A percentile compares a stretch with the other conserved stretches of the same genome.
phyloP scores from a whole-genome alignment of 192 early-diverging fungal species.

The Podila epicladia region DNA sequence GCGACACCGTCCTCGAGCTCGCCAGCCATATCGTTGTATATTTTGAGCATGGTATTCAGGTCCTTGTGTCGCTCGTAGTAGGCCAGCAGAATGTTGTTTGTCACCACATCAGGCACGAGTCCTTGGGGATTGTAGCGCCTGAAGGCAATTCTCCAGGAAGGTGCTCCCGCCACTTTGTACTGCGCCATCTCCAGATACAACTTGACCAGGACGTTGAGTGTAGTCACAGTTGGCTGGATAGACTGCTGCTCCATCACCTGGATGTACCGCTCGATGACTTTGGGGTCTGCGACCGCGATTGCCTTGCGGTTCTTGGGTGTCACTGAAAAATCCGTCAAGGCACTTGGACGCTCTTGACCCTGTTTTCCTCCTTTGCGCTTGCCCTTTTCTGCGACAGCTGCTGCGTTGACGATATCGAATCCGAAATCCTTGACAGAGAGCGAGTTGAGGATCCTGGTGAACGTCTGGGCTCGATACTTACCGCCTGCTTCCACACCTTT shows the following conservation, averaged over 20 bases:
- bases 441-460: constrained; percentile 30
- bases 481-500: constrained; percentile 17
- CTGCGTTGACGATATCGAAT: constrained; percentile 34
- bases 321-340: neutral
- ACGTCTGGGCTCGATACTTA: constrained; percentile 20
- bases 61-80: constrained; percentile 39
- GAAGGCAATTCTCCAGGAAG: constrained; percentile 27
- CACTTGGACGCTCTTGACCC: neutral
- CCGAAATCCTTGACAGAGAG: constrained; percentile 44
- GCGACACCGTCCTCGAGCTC: neutral
- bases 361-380: neutral
- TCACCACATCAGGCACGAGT: constrained; percentile 31
- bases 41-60: constrained; percentile 22
- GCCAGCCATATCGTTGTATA: constrained; percentile 39
- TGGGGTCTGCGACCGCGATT: constrained; percentile 24
- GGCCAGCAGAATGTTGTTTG: constrained; percentile 37
- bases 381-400: neutral
- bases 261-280: constrained; percentile 27
- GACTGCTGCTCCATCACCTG: constrained; percentile 16
- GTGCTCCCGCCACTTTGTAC: constrained; percentile 28
- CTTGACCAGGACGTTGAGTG: constrained; percentile 33
- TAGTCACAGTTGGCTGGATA: constrained; percentile 12
- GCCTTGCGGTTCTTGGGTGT: neutral
- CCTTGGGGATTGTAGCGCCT: constrained; percentile 24
- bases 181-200: constrained; percentile 42